Evolutionary conservation across 768 basidiomycete genomes (phyloP).

Genomic region (Auricularia sp.): DNA sequence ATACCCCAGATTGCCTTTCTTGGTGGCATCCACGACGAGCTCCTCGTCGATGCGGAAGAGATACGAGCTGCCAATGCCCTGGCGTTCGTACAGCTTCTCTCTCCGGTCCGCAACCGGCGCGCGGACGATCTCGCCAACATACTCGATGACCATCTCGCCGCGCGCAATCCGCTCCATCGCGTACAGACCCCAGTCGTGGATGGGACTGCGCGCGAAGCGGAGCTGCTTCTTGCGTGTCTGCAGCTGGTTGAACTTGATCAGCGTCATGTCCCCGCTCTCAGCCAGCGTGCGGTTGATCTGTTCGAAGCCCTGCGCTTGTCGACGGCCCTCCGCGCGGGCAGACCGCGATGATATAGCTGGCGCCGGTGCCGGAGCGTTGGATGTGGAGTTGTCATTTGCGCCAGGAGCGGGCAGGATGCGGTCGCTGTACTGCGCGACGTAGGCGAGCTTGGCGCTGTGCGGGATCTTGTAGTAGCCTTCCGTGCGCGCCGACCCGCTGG

Average conservation of each 20-base stretch:
- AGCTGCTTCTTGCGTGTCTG: conserved; percentile 97
- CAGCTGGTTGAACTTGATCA: conserved; percentile 90
- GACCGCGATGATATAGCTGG: conserved; percentile 69
- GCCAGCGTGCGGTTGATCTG: conserved; percentile 80
- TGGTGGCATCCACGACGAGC: conserved; percentile 95
- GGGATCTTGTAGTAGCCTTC: conserved; percentile 96
- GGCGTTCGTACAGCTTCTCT: conserved; percentile 93
- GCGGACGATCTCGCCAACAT: conserved; percentile 94
- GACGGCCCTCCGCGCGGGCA: conserved; percentile 85
- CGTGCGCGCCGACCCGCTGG: conserved; percentile 80
- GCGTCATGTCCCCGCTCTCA: conserved; percentile 49
- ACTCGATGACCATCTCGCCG: conserved; percentile 99
- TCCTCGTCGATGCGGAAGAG: conserved; percentile 97
- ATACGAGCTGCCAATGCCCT: conserved; percentile 97
- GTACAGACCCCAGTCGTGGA: conserved; percentile 97
- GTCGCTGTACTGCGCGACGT: conserved; percentile 79
- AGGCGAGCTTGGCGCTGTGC: conserved; percentile 80
- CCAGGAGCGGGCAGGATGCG: conserved; percentile 39
- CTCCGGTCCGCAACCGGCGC: conserved; percentile 93
- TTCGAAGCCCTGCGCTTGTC: conserved; percentile 86
- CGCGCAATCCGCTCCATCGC: conserved; percentile 91
- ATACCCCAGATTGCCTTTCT: conserved; percentile 96
- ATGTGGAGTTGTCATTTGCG: conserved; percentile 15
- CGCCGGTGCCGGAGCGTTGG: conserved; percentile 32
- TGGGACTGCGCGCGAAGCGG: conserved; percentile 87